phyloP scores from a whole-genome alignment of 192 early-diverging fungal species.

The Oehlia diaphana region DNA sequence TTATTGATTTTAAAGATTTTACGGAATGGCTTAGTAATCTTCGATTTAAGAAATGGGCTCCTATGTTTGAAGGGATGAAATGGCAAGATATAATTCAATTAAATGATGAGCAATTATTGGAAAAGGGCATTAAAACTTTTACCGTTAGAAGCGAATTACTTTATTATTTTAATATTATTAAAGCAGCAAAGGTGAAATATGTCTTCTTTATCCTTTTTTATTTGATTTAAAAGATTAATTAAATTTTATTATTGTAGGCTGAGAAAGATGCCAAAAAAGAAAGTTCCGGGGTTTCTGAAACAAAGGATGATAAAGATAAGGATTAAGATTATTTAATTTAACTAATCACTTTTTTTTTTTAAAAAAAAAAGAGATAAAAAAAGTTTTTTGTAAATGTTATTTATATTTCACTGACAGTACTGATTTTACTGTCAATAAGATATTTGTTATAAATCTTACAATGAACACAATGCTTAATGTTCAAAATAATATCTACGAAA shows the following conservation, averaged over 20 bases:
- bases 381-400: too few relatives aligned
- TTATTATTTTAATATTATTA: not conserved
- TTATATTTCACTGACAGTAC: too few relatives aligned
- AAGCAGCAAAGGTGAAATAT: not conserved
- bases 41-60: not conserved
- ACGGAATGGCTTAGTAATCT: not conserved
- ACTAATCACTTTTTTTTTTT: too few relatives aligned
- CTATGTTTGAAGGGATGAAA: not conserved
- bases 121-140: not conserved
- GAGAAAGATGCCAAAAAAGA: not conserved
- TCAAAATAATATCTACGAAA: too few relatives aligned
- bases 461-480: too few relatives aligned
- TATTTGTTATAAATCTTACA: too few relatives aligned
- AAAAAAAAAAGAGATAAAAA: too few relatives aligned
- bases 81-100: not conserved
- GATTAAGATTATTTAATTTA: too few relatives aligned
- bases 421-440: too few relatives aligned
- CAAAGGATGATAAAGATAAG: too few relatives aligned
- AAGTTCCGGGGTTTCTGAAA: too few relatives aligned
- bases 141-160: not conserved
- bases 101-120: not conserved
- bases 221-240: not conserved
- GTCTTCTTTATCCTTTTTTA: not conserved
- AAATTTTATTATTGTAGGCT: not conserved
- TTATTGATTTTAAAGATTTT: not conserved